A percentile compares a stretch with the other conserved stretches of the same genome.
Conservation (phyloP, 768 basidiomycete species). For the Suillus cothurnatus region DNA sequence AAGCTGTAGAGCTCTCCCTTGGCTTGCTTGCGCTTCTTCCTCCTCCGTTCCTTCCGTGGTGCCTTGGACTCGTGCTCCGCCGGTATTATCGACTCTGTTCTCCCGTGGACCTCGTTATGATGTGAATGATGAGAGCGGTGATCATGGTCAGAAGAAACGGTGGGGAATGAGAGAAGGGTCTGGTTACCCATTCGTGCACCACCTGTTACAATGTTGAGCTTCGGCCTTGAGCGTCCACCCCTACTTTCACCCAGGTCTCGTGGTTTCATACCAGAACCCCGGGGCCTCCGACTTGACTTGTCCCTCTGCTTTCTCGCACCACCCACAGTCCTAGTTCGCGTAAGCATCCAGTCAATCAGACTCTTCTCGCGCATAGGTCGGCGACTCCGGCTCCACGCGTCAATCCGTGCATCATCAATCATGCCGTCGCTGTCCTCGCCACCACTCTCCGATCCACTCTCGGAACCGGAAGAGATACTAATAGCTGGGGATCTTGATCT, state of each 20-base stretch:
- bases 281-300: slow-evolving; percentile 15
- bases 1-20: slow-evolving; percentile 41
- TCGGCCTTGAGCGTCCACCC: slow-evolving; percentile 18
- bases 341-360: slow-evolving; percentile 73
- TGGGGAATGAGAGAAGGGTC: slow-evolving; percentile 39
- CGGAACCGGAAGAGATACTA: slow-evolving; percentile 13
- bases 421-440: slow-evolving; percentile 35
- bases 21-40: slow-evolving; percentile 30
- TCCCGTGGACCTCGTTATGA: slow-evolving; percentile 10
- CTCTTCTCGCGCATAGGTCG: slow-evolving; percentile 40
- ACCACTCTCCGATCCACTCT: slow-evolving; percentile 24
- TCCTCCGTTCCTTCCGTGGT: slow-evolving; percentile 12
- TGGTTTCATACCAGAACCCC: slow-evolving; percentile 14
- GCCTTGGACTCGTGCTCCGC: slow-evolving; percentile 11
- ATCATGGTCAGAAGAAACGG: slow-evolving; percentile 14
- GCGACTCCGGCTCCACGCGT: slow-evolving; percentile 26
- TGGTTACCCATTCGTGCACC: slow-evolving; percentile 42
- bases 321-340: slow-evolving; percentile 36
- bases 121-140: slow-evolving; percentile 11
- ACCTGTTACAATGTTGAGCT: slow-evolving; percentile 40
- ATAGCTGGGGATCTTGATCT: slow-evolving; percentile 1
- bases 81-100: slow-evolving; percentile 13
- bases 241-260: slow-evolving; percentile 11
- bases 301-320: slow-evolving; percentile 19
- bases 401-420: slow-evolving; percentile 34